Evolutionary conservation across 805 yeast genomes (phyloP).

Genomic region (Kregervanrija pseudodelftensis): DNA sequence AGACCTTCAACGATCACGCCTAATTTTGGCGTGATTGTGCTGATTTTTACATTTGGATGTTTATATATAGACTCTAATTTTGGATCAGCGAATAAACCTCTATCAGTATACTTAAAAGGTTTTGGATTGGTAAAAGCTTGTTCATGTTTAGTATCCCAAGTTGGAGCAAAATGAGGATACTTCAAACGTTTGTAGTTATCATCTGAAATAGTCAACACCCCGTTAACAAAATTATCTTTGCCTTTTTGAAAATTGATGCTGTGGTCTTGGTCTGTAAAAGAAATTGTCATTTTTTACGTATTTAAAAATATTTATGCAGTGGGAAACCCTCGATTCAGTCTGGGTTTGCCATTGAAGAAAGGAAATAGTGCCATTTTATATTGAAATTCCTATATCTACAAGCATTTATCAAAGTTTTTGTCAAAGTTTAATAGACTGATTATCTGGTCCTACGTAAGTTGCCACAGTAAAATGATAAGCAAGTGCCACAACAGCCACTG

Average conservation of each 20-base stretch:
- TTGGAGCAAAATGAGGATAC: slow-evolving; percentile 12
- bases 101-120: slow-evolving; percentile 51
- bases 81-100: slow-evolving; percentile 62
- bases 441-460: no score
- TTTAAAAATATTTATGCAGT: neutral
- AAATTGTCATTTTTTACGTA: neutral
- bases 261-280: neutral
- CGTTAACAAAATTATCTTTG: slow-evolving; percentile 4
- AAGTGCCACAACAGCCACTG: no score
- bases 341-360: no score
- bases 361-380: no score
- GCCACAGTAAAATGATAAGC: no score
- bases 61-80: slow-evolving; percentile 41
- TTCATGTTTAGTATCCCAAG: slow-evolving; percentile 13
- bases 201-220: slow-evolving; percentile 6
- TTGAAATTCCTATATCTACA: no score
- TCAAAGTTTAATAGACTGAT: no score
- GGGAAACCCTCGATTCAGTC: no score
- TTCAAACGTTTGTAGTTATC: slow-evolving; percentile 4
- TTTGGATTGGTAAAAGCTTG: slow-evolving; percentile 31
- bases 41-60: slow-evolving; percentile 19
- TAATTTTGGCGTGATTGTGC: slow-evolving; percentile 57
- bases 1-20: slow-evolving; percentile 60
- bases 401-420: no score
- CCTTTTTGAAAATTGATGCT: slow-evolving; percentile 6